These are phyloP conservation scores for Eucalyptus cloeziana DNA, from an alignment of 345 rosid species.

Conservation along the genomic window DNA sequence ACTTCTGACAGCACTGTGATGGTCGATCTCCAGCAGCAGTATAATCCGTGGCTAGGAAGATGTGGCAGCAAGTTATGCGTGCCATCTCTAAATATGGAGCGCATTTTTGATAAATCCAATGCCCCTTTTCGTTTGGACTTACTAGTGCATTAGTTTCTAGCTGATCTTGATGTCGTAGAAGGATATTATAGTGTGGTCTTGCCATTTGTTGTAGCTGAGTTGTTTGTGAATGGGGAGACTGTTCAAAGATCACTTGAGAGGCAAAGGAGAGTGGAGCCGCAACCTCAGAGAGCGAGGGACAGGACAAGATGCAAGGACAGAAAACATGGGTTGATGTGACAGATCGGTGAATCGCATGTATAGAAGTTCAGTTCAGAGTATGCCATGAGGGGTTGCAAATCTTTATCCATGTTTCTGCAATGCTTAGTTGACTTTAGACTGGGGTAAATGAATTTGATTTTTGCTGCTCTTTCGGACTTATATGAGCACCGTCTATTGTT, in stretches of 20 bases:
- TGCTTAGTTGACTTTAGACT: neutral
- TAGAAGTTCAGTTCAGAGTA: neutral
- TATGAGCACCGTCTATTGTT: neutral
- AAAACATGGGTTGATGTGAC: slow-evolving; percentile 31
- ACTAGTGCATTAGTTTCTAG: neutral
- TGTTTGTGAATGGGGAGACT: slow-evolving; percentile 86
- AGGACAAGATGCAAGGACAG: slow-evolving; percentile 91
- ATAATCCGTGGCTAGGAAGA: neutral
- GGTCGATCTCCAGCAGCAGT: neutral
- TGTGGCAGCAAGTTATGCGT: neutral
- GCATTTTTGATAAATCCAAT: neutral
- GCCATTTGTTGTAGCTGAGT: slow-evolving; percentile 47
- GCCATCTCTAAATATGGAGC: neutral
- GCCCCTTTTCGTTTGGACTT: neutral
- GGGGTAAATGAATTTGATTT: neutral
- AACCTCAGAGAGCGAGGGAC: slow-evolving; percentile 84
- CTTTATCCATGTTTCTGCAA: neutral
- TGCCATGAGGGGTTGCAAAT: neutral
- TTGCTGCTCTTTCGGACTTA: neutral
- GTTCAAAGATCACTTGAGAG: slow-evolving; percentile 86
- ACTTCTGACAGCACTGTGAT: neutral
- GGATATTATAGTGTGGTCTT: neutral
- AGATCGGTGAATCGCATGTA: neutral
- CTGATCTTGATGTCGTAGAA: neutral
- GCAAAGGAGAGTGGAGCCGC: slow-evolving; percentile 78